A percentile compares a stretch with the other conserved stretches of the same genome.
Evolutionary conservation across 2,329 filamentous ascomycete genomes (phyloP).

Genomic region (Penicillium sp.): DNA sequence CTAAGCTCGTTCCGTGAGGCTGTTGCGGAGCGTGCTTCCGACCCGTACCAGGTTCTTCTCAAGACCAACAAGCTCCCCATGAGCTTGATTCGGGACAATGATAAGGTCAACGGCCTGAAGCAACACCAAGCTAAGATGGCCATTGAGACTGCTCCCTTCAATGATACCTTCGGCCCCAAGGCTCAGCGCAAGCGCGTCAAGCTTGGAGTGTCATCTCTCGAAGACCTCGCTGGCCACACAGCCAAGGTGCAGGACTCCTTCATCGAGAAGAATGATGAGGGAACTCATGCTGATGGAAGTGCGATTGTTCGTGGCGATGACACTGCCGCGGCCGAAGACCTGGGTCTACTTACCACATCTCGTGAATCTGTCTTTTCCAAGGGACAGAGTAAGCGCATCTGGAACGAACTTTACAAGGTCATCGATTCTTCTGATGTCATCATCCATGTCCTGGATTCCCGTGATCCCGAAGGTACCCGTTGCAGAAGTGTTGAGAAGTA

Average conservation of each 20-base stretch:
- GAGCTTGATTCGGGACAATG: constrained; percentile 76
- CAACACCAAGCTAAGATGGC: constrained; percentile 90
- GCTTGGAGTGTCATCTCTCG: constrained; percentile 69
- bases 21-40: constrained; percentile 77
- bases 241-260: constrained; percentile 74
- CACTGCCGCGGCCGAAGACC: constrained; percentile 32
- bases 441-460: constrained; percentile 84
- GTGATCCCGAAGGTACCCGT: constrained; percentile 80
- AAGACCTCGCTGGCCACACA: constrained; percentile 71
- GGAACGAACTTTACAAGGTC: constrained; percentile 93
- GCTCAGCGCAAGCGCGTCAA: constrained; percentile 87
- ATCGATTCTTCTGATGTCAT: constrained; percentile 94
- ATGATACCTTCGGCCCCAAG: constrained; percentile 86
- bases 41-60: constrained; percentile 88
- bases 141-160: constrained; percentile 76
- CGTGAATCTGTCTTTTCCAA: constrained; percentile 84
- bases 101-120: constrained; percentile 72
- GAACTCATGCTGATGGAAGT: constrained; percentile 63
- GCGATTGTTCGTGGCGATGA: constrained; percentile 51
- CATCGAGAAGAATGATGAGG: constrained; percentile 69
- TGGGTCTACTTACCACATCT: constrained; percentile 46
- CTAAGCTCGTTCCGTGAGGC: constrained; percentile 80
- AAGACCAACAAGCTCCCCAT: constrained; percentile 96
- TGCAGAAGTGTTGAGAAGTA: constrained; percentile 90
- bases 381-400: constrained; percentile 89